Conservation (phyloP, 2,329 filamentous ascomycete genomes). For the Penicillium freii region DNA sequence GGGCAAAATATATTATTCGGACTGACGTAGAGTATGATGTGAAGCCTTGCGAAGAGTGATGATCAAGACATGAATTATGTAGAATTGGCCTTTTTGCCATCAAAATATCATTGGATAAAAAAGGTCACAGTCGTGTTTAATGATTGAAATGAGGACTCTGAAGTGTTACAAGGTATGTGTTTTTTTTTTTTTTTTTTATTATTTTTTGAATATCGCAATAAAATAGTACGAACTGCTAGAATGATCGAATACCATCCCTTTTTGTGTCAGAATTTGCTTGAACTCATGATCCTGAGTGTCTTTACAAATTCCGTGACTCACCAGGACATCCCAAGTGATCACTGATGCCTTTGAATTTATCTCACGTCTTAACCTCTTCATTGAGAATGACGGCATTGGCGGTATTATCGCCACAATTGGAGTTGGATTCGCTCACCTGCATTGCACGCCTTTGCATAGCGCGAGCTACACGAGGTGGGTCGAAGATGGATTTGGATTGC, state of each 20-base stretch:
- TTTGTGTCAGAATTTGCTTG: background rate
- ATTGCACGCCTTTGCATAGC: too few species aligned
- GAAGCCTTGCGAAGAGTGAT: conserved; percentile 20
- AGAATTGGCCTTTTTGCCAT: background rate
- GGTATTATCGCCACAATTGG: too few species aligned
- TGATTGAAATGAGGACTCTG: background rate
- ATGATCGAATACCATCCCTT: background rate
- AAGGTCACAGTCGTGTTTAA: background rate
- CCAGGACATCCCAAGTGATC: too few species aligned
- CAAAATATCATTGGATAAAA: background rate
- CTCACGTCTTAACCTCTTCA: too few species aligned
- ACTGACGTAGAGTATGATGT: conserved; percentile 71
- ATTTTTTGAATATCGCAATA: background rate
- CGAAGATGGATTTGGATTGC: too few species aligned
- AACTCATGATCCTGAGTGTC: background rate
- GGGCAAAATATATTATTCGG: conserved; percentile 66
- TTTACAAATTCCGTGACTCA: background rate
- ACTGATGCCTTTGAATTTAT: too few species aligned
- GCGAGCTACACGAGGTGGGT: too few species aligned
- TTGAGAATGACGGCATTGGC: too few species aligned
- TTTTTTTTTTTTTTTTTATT: background rate
- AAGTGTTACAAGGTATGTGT: background rate
- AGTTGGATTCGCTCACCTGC: too few species aligned
- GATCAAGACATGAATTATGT: background rate
- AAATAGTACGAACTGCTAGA: background rate